Evolutionary conservation across 2,329 filamentous ascomycete species (phyloP), one percentile per base, ranked within the genome.

Genomic region (Hymenoscyphus linearis): DNA sequence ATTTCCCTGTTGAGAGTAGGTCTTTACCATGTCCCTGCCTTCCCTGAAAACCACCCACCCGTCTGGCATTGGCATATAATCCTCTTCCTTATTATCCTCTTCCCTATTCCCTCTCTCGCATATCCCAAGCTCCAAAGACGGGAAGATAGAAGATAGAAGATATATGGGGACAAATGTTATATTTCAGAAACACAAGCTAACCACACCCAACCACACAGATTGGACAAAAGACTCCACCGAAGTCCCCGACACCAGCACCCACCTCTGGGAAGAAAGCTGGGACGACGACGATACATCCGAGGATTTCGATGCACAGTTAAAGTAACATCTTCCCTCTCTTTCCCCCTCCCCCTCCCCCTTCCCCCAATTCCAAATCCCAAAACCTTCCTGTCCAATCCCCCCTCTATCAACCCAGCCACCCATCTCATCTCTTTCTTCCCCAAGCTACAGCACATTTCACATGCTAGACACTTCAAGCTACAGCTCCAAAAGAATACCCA

Each of bases 191-290:
- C 37, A 40, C 14, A 40, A 18, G 37, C 37, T 40, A 40, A 40
- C n/a, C n/a, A n/a, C n/a, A n/a, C n/a, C n/a, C n/a, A 3, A 47
- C 40, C 18, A 62, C 31, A 65, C 70, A 96, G 95, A 98, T 78
- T 99, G 95, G 95, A 82, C 87, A 58, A 87, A 92, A 75, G 91
- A 96, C 73, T 93, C 96, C 73, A 91, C 91, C 64, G 91, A 97
- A 74, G 88, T 87, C 60, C 89, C 89, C 82, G 85, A 82, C 64
- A 85, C 80, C 69, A 87, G 87, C 72, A 85, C 87, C 75, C 93
- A 98, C 79, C 81, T 99, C 59, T 99, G 95, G 95, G 95, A 99
- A 78, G 95, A 99, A 82, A 97, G 92, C 82, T 99, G 95, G 95
- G 95, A 99, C 74, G 95, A 99, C 73, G 93, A 98, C 75, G 95